Percentiles rank a stretch among this genome's conserved stretches.
Evolutionary conservation across 176 grass and related monocot species (phyloP).

Genomic region (Juncus inflexus): DNA sequence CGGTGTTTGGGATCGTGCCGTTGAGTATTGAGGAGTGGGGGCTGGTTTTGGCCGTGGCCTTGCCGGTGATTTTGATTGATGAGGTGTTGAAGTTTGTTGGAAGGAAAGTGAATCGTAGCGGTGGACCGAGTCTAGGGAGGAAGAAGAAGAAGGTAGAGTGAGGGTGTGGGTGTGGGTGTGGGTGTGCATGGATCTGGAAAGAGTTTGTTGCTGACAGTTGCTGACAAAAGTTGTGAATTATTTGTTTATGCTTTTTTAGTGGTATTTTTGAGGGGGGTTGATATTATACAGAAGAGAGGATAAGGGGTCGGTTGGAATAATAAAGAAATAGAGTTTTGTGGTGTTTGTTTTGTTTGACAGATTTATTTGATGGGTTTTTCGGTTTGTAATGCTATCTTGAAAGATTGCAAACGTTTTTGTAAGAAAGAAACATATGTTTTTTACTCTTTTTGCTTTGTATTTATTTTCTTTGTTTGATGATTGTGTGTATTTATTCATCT

Average conservation of each 20-base stretch:
- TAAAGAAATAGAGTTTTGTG: neutral
- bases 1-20: constrained; percentile 81
- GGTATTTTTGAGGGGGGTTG: no score
- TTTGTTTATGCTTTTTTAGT: no score
- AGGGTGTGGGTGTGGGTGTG: neutral
- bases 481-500: no score
- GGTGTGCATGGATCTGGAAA: neutral
- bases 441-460: no score
- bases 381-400: constrained; percentile 4
- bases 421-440: no score
- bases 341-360: constrained; percentile 15
- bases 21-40: constrained; percentile 90
- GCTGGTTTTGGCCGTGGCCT: constrained; percentile 66
- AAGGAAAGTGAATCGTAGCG: constrained; percentile 38
- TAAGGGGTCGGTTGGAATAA: no score
- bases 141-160: constrained; percentile 74
- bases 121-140: constrained; percentile 28
- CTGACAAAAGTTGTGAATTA: no score
- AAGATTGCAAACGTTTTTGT: neutral
- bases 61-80: constrained; percentile 78
- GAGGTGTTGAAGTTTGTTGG: constrained; percentile 86
- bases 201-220: neutral
- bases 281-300: no score
- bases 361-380: neutral
- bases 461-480: no score